Evolutionary conservation across 352 stramenopile species (phyloP).

Genomic region (Globisporangium emineosum): DNA sequence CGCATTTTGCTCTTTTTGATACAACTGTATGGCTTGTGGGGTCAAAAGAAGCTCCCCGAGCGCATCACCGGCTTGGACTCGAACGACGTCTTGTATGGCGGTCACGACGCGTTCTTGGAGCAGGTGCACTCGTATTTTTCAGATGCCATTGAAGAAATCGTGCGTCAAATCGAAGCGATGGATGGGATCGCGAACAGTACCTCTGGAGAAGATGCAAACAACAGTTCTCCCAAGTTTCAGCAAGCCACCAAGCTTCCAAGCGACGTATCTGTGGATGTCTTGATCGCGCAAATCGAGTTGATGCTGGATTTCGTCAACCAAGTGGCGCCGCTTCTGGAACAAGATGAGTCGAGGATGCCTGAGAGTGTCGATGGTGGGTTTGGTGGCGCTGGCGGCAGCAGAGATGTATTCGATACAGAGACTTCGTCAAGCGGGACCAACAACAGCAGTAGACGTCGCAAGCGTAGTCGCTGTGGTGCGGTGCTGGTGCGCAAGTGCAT

Average conservation of each 20-base stretch:
- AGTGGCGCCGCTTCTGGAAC: conserved; percentile 32
- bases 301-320: conserved; percentile 68
- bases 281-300: conserved; percentile 37
- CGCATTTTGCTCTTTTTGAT: conserved; percentile 39
- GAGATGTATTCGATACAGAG: conserved; percentile 15
- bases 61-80: conserved; percentile 56
- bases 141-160: conserved; percentile 44
- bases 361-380: neutral
- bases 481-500: conserved; percentile 46
- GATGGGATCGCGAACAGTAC: neutral
- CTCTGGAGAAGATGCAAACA: neutral
- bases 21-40: conserved; percentile 64
- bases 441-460: conserved; percentile 18
- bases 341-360: conserved; percentile 19
- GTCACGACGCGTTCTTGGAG: conserved; percentile 44
- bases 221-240: neutral
- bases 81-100: conserved; percentile 86
- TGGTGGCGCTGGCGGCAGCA: neutral
- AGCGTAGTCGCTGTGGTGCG: conserved; percentile 28
- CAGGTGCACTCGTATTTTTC: conserved; percentile 51
- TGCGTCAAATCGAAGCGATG: conserved; percentile 46
- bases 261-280: conserved; percentile 2
- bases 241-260: neutral
- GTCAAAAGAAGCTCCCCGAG: conserved; percentile 36
- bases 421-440: conserved; percentile 3